A percentile compares a stretch with the other conserved stretches of the same genome.
Evolutionary conservation across 208 protist genomes (phyloP).

Genomic region (Wallacemonas sp.): DNA sequence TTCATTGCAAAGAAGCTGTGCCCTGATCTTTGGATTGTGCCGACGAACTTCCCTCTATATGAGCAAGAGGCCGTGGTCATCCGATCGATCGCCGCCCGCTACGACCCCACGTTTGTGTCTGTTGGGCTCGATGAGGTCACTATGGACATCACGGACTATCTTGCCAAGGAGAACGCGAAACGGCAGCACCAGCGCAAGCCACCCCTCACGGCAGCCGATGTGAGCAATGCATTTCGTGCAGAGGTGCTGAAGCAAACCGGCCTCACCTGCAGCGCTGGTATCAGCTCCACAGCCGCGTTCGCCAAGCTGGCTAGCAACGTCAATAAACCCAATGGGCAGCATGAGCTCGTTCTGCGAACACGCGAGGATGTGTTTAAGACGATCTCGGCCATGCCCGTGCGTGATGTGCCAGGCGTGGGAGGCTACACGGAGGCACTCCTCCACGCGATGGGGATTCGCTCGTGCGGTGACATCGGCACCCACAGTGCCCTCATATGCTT

Average conservation of each 20-base stretch:
- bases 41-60: slow-evolving; percentile 64
- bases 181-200: background rate
- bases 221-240: slow-evolving; percentile 50
- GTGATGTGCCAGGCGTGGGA: slow-evolving; percentile 61
- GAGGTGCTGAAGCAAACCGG: slow-evolving; percentile 43
- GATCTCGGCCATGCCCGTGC: slow-evolving; percentile 42
- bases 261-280: slow-evolving; percentile 75
- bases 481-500: slow-evolving; percentile 44
- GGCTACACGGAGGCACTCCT: slow-evolving; percentile 42
- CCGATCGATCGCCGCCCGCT: slow-evolving; percentile 53
- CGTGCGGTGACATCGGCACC: slow-evolving; percentile 42
- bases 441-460: slow-evolving; percentile 41
- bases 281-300: slow-evolving; percentile 72
- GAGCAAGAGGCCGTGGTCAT: slow-evolving; percentile 39
- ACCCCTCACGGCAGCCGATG: slow-evolving; percentile 26
- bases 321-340: slow-evolving; percentile 93
- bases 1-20: slow-evolving; percentile 91
- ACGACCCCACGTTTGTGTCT: slow-evolving; percentile 70
- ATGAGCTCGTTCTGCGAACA: slow-evolving; percentile 37
- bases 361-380: slow-evolving; percentile 51
- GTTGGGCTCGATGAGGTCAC: slow-evolving; percentile 76
- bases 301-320: slow-evolving; percentile 84
- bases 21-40: slow-evolving; percentile 69
- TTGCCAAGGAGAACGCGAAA: slow-evolving; percentile 17
- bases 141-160: slow-evolving; percentile 61